Percentiles rank a stretch among this genome's conserved stretches.
These are phyloP conservation scores for Cutaneotrichosporon curvatum DNA, from an alignment of 1,284 basidiomycete species.

Conservation along the genomic window DNA sequence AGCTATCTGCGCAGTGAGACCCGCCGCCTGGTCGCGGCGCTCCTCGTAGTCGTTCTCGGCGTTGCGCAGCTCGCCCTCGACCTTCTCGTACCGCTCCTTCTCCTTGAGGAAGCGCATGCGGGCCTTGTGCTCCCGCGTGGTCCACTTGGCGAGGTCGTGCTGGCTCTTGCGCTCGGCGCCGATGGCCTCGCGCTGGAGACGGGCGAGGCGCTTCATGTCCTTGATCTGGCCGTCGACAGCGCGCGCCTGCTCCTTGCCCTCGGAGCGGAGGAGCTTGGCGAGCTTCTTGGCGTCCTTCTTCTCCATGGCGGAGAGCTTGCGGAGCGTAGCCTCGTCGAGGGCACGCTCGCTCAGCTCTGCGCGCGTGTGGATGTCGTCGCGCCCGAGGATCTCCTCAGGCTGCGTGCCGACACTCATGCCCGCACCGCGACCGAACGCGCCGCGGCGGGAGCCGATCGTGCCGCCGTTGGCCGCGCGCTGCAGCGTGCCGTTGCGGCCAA, in stretches of 20 bases:
- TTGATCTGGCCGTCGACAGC: conserved; percentile 41
- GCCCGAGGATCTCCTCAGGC: conserved; percentile 41
- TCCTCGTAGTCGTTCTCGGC: conserved; percentile 47
- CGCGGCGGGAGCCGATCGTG: conserved; percentile 33
- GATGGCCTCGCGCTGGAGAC: conserved; percentile 43
- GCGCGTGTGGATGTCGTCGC: conserved; percentile 42
- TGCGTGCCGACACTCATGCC: conserved; percentile 41
- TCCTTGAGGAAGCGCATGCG: conserved; percentile 45
- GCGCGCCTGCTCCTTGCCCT: conserved; percentile 42
- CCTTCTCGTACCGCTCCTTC: conserved; percentile 45
- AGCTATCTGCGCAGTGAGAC: conserved; percentile 39
- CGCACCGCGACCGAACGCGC: conserved; percentile 42
- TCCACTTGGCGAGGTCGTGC: conserved; percentile 42
- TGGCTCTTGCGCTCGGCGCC: conserved; percentile 45
- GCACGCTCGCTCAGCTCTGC: conserved; percentile 39
- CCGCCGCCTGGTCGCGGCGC: conserved; percentile 40
- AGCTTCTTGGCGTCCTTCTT: conserved; percentile 45
- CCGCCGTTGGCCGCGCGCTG: conserved; percentile 37
- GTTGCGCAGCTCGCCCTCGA: conserved; percentile 42
- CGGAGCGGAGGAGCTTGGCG: conserved; percentile 45
- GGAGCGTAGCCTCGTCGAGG: conserved; percentile 29
- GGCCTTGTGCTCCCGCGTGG: conserved; percentile 45
- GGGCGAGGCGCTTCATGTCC: conserved; percentile 43
- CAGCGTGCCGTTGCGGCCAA: conserved; percentile 31
- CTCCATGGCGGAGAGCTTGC: conserved; percentile 35